Percentiles rank a stretch among this genome's conserved stretches.
phyloP scores from a whole-genome alignment of 371 early-diverging fungal genomes.

The Blakeslea trispora region DNA sequence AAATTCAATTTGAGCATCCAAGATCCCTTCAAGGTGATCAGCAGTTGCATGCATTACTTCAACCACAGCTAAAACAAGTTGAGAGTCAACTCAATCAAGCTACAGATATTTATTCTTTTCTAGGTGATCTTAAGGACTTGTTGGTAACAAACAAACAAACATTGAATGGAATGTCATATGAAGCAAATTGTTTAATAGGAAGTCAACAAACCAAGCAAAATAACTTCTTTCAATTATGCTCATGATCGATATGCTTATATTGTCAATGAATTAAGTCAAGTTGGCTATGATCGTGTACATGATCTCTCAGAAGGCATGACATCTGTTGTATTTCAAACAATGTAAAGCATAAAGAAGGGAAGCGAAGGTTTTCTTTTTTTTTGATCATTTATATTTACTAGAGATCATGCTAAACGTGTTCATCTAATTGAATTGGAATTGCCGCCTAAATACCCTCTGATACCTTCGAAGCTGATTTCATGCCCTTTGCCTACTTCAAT shows the following conservation, averaged over 20 bases:
- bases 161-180: too few relatives aligned
- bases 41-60: constrained; percentile 2
- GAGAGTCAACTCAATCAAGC: constrained; percentile 15
- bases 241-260: constrained; percentile 14
- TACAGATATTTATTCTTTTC: constrained; percentile 28
- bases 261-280: constrained; percentile 19
- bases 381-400: background rate
- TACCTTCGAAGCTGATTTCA: constrained; percentile 6
- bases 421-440: constrained; percentile 22
- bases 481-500: constrained; percentile 20
- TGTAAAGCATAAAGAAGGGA: constrained; percentile 8
- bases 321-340: constrained; percentile 18
- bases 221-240: constrained; percentile 4
- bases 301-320: constrained; percentile 26
- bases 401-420: constrained; percentile 7
- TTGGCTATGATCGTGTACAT: constrained; percentile 31
- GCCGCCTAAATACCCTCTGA: constrained; percentile 28
- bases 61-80: background rate
- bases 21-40: constrained; percentile 8
- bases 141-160: constrained; percentile 16
- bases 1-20: constrained; percentile 9
- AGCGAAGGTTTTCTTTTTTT: background rate
- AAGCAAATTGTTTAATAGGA: background rate
- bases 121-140: constrained; percentile 41
- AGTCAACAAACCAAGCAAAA: background rate